Base-by-base conservation (phyloP, 2,329 filamentous ascomycete species). In the Aplosporella prunicola region DNA sequence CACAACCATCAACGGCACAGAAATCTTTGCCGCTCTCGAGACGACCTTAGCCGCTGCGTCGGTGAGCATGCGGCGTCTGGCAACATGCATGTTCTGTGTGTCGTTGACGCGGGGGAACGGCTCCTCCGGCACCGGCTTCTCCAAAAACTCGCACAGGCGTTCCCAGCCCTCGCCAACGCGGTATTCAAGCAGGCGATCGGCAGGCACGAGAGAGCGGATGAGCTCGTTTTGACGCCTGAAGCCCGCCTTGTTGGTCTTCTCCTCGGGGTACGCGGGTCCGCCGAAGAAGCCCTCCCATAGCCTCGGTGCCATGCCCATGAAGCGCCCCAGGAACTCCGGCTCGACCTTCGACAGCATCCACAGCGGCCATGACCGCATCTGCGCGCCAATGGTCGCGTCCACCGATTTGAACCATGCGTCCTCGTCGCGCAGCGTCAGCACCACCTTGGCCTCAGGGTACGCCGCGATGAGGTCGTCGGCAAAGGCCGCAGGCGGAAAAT, bases 101-200 rank as follows among this genome's bases (percentile, higher is more conserved):
- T 47, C 40, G n/a, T 48, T 37, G 6, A 43, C 34, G 7, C 37
- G 20, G 7, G 53, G 55, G 35, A 53, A 52, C 4, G 41, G 32
- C 10, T 38, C 46, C 9, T 43, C 22, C 5, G 54, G 54, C 1
- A 51, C 40, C 1, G 39, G 17, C 24, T 47, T 45, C 0, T 43
- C 47, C 11, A 59, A 42, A 30, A 56, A 58, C 9, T 47, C 35
- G 35, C 53, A 55, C 14, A 57, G 30, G 6, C 49, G 49, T 29
- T 40, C 43, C 54, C 54, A 58, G 2, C 47, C 49, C 31, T 47
- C 40, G 3, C 47, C 32, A 7, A 48, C 16, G 23, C 43, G 16
- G 31, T 49, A 51, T 32, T 54, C 49, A 14, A 58, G 45, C 18
- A 58, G 36, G 3, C 46, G 40, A 22, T 51, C 51, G 11, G 43